Evolutionary conservation across 2,329 filamentous ascomycete genomes (phyloP).

Genomic region (Claviceps purpurea): DNA sequence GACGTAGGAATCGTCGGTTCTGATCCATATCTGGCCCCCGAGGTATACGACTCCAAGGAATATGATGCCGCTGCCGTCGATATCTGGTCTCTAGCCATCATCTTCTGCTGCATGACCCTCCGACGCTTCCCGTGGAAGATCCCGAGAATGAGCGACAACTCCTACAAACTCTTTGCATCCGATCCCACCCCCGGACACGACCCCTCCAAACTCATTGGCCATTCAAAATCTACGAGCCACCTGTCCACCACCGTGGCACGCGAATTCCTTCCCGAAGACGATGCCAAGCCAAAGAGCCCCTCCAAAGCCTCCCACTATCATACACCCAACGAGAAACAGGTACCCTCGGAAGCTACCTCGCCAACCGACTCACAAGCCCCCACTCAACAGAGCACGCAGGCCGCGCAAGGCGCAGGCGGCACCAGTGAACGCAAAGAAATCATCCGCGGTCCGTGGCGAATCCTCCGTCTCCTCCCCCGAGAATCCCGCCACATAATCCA

Average conservation of each 20-base stretch:
- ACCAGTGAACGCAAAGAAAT: constrained; percentile 51
- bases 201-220: constrained; percentile 37
- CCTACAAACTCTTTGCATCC: constrained; percentile 83
- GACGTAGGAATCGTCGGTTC: constrained; percentile 54
- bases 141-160: constrained; percentile 81
- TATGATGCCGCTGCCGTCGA: constrained; percentile 92
- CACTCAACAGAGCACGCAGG: too few species aligned
- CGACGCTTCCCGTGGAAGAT: constrained; percentile 96
- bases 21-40: constrained; percentile 90
- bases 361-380: constrained; percentile 7
- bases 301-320: constrained; percentile 3
- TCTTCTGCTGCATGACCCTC: constrained; percentile 97
- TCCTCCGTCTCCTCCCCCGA: constrained; percentile 73
- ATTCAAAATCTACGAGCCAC: constrained; percentile 31
- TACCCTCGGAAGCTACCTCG: neutral
- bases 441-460: constrained; percentile 84
- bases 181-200: constrained; percentile 65
- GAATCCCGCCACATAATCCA: constrained; percentile 85
- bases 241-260: constrained; percentile 24
- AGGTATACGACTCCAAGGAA: constrained; percentile 86
- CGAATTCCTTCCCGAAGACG: constrained; percentile 25
- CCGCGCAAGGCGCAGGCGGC: constrained; percentile 3
- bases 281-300: constrained; percentile 14
- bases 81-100: constrained; percentile 96
- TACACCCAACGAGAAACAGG: neutral